These are phyloP conservation scores for Schizophyllum amplum DNA, from an alignment of 1,284 basidiomycete species.

Conservation along the genomic window DNA sequence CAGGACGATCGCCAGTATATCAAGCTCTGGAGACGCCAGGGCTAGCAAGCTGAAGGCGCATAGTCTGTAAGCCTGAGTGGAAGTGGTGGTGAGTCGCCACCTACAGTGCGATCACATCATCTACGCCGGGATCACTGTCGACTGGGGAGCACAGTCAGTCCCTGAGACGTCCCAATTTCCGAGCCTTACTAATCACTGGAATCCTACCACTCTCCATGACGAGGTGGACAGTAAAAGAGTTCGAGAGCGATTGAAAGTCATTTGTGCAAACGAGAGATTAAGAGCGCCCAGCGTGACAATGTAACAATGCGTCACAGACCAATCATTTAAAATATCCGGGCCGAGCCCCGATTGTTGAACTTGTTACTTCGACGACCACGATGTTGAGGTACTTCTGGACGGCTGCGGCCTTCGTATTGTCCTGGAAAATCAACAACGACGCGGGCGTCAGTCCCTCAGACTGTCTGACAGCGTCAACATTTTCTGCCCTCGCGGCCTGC, in stretches of 20 bases:
- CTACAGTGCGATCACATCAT: slow-evolving; percentile 76
- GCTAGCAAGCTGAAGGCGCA: slow-evolving; percentile 46
- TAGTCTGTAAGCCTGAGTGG: slow-evolving; percentile 8
- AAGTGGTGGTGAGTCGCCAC: slow-evolving; percentile 24
- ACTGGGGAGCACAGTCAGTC: slow-evolving; percentile 33
- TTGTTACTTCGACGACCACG: neutral
- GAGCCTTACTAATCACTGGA: neutral
- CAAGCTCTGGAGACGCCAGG: slow-evolving; percentile 67
- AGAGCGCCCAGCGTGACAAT: too few relatives aligned
- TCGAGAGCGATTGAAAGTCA: too few relatives aligned
- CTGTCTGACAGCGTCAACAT: slow-evolving; percentile 2
- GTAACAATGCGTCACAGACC: too few relatives aligned
- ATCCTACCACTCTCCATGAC: neutral
- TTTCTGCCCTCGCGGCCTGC: slow-evolving; percentile 10
- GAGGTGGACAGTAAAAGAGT: too few relatives aligned
- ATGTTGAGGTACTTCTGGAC: neutral
- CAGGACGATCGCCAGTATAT: slow-evolving; percentile 70
- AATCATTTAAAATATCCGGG: neutral
- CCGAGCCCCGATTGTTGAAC: neutral
- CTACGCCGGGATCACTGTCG: slow-evolving; percentile 86
- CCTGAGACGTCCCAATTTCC: neutral
- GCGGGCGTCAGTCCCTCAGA: neutral
- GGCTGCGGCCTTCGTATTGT: neutral
- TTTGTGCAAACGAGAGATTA: too few relatives aligned
- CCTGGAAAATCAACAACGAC: neutral